A percentile compares a stretch with the other conserved stretches of the same genome.
Conservation (phyloP, 495 filamentous ascomycete genomes). For the Hypomontagnella monticulosa region DNA sequence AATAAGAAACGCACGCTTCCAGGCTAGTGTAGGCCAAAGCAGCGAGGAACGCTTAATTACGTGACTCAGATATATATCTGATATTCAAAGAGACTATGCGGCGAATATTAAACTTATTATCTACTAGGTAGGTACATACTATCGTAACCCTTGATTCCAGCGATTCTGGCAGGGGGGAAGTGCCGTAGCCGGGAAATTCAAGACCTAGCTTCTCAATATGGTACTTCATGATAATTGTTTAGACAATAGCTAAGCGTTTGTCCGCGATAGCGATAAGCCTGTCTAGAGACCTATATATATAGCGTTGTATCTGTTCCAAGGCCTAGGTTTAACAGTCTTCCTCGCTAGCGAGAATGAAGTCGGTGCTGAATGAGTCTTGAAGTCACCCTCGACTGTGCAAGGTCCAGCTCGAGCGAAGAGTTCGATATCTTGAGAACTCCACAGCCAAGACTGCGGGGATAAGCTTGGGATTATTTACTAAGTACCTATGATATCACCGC, state of each 20-base stretch:
- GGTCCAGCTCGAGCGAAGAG: neutral
- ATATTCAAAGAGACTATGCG: too few relatives aligned
- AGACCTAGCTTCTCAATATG: neutral
- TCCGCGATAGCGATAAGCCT: constrained; percentile 11
- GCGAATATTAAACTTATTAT: too few relatives aligned
- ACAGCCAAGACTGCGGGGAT: neutral
- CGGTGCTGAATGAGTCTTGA: constrained; percentile 1
- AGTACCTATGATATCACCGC: neutral
- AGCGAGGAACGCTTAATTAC: too few relatives aligned
- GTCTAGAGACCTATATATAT: constrained; percentile 11
- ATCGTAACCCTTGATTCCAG: too few relatives aligned
- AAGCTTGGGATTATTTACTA: neutral
- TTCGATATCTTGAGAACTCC: neutral
- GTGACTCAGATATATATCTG: too few relatives aligned
- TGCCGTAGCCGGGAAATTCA: neutral
- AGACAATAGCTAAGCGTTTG: neutral
- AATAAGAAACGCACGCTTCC: too few relatives aligned
- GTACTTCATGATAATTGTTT: constrained; percentile 5
- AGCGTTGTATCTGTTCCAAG: neutral
- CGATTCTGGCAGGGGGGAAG: constrained; percentile 3
- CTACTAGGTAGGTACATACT: too few relatives aligned
- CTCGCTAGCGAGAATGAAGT: constrained; percentile 15
- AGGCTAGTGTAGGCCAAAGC: too few relatives aligned
- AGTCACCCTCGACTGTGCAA: neutral
- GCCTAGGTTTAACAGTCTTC: constrained; percentile 15